These are phyloP conservation scores for Aspergillus candidus DNA, from an alignment of 2,329 filamentous ascomycete species.

Conservation along the genomic window DNA sequence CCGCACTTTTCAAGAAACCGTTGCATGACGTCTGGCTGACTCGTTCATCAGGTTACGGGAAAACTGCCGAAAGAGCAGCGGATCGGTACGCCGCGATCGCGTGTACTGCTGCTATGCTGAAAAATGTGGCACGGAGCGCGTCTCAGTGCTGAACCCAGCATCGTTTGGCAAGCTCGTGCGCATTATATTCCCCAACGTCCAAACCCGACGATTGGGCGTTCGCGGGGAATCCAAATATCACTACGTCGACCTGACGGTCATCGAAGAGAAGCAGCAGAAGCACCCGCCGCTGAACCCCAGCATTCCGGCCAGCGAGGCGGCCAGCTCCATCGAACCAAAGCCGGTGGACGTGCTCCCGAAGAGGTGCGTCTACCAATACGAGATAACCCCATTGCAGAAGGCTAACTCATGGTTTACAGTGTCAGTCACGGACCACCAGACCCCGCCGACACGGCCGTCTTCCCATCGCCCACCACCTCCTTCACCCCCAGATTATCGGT, in stretches of 20 bases:
- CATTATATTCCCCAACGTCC: conserved; percentile 90
- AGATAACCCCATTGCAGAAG: not conserved
- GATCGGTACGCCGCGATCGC: conserved; percentile 80
- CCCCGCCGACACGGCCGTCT: conserved; percentile 33
- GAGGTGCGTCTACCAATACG: conserved; percentile 19
- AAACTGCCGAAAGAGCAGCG: conserved; percentile 42
- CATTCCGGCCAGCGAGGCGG: conserved; percentile 16
- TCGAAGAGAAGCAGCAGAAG: conserved; percentile 39
- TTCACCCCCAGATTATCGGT: conserved; percentile 28
- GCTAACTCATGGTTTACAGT: conserved; percentile 17
- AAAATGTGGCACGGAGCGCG: conserved; percentile 84
- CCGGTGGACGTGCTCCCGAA: conserved; percentile 24
- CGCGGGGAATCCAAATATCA: conserved; percentile 98
- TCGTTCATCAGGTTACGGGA: conserved; percentile 38
- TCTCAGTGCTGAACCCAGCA: conserved; percentile 90
- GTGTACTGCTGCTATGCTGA: conserved; percentile 96
- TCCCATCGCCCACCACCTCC: conserved; percentile 35
- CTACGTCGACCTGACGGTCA: conserved; percentile 55
- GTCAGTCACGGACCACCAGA: conserved; percentile 27
- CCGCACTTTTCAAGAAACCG: not conserved
- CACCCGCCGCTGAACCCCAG: conserved; percentile 22
- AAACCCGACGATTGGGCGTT: conserved; percentile 85
- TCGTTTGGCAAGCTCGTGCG: conserved; percentile 97
- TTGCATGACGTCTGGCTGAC: conserved; percentile 7
- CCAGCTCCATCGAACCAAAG: conserved; percentile 18